phyloP scores from a whole-genome alignment of 2,329 filamentous ascomycete species.

The Leptographium wingfieldii region DNA sequence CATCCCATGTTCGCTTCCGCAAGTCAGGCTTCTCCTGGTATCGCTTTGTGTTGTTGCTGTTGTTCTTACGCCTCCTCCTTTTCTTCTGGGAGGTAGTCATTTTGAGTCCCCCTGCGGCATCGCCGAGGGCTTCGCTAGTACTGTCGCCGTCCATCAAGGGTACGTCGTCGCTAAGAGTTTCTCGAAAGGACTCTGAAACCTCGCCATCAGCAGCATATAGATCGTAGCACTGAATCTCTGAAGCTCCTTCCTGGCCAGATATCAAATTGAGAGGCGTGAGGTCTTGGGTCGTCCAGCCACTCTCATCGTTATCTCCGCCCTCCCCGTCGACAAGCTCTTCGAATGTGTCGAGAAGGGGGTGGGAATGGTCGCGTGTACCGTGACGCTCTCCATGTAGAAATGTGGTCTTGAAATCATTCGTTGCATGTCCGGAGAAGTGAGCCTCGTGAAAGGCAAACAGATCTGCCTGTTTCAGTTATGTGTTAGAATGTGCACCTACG shows the following conservation, averaged over 20 bases:
- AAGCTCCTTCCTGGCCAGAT: not conserved
- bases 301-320: not conserved
- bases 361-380: not conserved
- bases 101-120: not conserved
- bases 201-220: not conserved
- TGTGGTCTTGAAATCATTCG: conserved; percentile 31
- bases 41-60: conserved; percentile 18
- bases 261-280: not conserved
- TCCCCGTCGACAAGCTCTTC: not conserved
- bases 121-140: not conserved
- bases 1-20: conserved; percentile 55
- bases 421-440: conserved; percentile 42
- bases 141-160: not conserved
- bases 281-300: not conserved
- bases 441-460: conserved; percentile 42
- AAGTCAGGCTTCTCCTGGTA: conserved; percentile 45
- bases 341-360: not conserved
- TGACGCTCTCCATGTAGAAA: conserved; percentile 20
- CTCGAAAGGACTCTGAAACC: not conserved
- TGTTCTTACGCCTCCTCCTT: conserved; percentile 16
- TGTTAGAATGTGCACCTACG: not conserved
- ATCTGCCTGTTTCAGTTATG: conserved; percentile 36
- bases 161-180: not conserved
- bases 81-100: conserved; percentile 1
- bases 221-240: not conserved